Base-by-base conservation (phyloP, 2,329 filamentous ascomycete genomes). In the Ophiostoma quercus region DNA sequence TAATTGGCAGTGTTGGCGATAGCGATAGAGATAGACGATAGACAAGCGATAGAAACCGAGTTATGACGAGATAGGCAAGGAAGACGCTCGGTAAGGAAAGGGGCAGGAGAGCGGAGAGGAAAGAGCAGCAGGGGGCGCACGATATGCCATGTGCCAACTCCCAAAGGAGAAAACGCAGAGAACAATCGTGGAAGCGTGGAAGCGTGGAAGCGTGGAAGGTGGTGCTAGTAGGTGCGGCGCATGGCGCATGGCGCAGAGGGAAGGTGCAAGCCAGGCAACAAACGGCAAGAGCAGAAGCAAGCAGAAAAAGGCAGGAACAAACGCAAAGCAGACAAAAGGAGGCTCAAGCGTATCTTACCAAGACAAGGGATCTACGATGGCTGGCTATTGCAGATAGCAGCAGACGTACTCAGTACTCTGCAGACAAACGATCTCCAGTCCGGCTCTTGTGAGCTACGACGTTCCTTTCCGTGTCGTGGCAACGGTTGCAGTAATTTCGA, bases 321-420 rank as follows among this genome's bases (percentile, higher is more conserved):
- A 16, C 5, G 16, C 19, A 37, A 37, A 32, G 12, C n/a, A 37
- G 14, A 9, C 6, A 22, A 29, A 9, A 43, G 43, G 22, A 43
- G 39, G 65, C 65, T 66, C 39, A 66, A 47, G 65, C 39, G 39
- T 66, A 66, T 66, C 65, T 66, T 66, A 66, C 65, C 65, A 29
- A 47, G 19, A 39, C 29, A 65, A 29, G 34, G 65, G n/a, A 32
- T 47, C 34, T 62, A 62, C 57, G 57, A 62, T 29, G 12, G 22
- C 25, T 16, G 22, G 25, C 57, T 6, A 60, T 60, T 25, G 3
- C 12, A 16, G 57, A 14, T 4, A 16, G 25, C 54, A 62, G 11
- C 39, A 41, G 12, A 41, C 39, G 25, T 29, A 29, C 25, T 29
- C 25, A 41, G 12, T 9, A 41, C 8, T 9, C 39, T 41, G 39